Percentiles rank a stretch among this genome's conserved stretches.
Evolutionary conservation across 306 rosid genomes (phyloP).

Genomic region (Dryas drummondii): DNA sequence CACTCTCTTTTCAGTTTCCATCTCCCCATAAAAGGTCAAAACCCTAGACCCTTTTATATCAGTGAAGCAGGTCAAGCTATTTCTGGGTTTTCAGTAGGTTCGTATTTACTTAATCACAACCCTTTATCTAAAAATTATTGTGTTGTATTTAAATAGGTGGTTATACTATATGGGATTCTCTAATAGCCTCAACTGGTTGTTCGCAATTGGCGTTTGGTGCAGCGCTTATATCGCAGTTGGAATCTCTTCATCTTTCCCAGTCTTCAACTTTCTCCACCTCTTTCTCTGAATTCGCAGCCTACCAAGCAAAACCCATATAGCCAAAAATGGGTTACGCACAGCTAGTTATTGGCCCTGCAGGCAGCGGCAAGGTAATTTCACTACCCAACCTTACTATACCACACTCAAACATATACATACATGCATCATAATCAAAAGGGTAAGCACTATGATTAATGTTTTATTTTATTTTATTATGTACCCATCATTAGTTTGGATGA

Average conservation of each 20-base stretch:
- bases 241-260: constrained; percentile 51
- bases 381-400: not conserved
- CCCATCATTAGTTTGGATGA: not conserved
- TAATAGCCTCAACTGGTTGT: constrained; percentile 45
- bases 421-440: too few species aligned
- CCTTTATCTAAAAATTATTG: not conserved
- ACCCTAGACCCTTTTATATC: not conserved
- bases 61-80: not conserved
- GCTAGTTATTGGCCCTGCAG: constrained; percentile 69
- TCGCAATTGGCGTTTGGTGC: constrained; percentile 52
- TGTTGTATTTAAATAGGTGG: not conserved
- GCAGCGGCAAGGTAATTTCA: constrained; percentile 69
- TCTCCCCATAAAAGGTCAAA: not conserved
- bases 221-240: constrained; percentile 62
- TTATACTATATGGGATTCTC: constrained; percentile 42
- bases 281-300: constrained; percentile 21
- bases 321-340: constrained; percentile 59
- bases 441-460: too few species aligned
- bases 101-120: not conserved
- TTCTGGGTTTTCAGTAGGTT: not conserved
- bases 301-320: constrained; percentile 11
- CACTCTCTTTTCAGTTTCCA: not conserved
- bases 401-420: not conserved
- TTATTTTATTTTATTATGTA: not conserved
- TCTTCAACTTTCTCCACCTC: constrained; percentile 36